These are phyloP conservation scores for Pyricularia pennisetigena DNA, from an alignment of 2,329 filamentous ascomycete species.

Conservation along the genomic window DNA sequence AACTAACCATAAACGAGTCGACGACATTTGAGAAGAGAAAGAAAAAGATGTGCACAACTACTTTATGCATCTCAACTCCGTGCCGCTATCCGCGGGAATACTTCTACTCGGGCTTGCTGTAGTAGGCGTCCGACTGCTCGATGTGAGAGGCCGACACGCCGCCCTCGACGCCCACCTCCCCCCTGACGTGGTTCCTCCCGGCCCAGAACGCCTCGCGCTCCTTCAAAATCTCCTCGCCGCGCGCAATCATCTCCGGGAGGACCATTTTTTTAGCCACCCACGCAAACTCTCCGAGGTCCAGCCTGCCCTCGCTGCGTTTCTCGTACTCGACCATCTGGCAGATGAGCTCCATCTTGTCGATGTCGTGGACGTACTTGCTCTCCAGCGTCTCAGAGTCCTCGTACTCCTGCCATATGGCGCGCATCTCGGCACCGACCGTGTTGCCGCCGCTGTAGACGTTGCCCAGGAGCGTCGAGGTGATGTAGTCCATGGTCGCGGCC, in stretches of 20 bases:
- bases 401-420: slow-evolving; percentile 87
- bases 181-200: slow-evolving; percentile 33
- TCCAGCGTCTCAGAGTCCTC: slow-evolving; percentile 80
- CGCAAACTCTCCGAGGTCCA: slow-evolving; percentile 80
- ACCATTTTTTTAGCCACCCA: slow-evolving; percentile 66
- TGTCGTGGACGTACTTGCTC: slow-evolving; percentile 84
- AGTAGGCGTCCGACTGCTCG: slow-evolving; percentile 40
- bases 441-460: slow-evolving; percentile 58
- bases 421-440: slow-evolving; percentile 56
- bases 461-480: slow-evolving; percentile 63
- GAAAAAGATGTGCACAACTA: not conserved
- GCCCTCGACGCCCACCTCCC: slow-evolving; percentile 30
- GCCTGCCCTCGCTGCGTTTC: slow-evolving; percentile 49
- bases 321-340: slow-evolving; percentile 98
- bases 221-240: slow-evolving; percentile 65
- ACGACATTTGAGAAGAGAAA: not conserved
- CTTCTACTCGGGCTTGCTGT: slow-evolving; percentile 16
- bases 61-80: not conserved
- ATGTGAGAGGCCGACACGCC: slow-evolving; percentile 26
- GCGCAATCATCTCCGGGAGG: slow-evolving; percentile 68
- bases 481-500: slow-evolving; percentile 83
- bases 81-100: not conserved
- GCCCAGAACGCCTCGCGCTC: slow-evolving; percentile 72
- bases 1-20: not conserved
- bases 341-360: slow-evolving; percentile 93